A percentile compares a stretch with the other conserved stretches of the same genome.
Evolutionary conservation across 2,329 filamentous ascomycete species (phyloP).

Genomic region (Fusarium illudens): DNA sequence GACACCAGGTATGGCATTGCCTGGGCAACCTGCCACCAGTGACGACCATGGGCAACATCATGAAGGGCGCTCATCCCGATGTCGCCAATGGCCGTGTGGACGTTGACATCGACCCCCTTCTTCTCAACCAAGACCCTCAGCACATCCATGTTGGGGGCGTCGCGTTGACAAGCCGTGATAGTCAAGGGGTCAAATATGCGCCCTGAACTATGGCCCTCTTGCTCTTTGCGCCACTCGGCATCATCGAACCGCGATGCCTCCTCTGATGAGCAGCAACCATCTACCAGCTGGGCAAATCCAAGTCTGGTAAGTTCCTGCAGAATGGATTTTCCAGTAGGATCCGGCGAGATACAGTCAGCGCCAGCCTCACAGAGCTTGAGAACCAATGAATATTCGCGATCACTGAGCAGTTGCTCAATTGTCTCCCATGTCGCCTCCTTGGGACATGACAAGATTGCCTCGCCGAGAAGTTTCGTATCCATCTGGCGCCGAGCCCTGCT

Average conservation of each 20-base stretch:
- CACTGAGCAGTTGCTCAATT: conserved; percentile 2
- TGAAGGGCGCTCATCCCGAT: conserved; percentile 15
- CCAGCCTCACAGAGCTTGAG: conserved; percentile 9
- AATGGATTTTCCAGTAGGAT: not conserved
- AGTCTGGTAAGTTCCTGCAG: conserved; percentile 8
- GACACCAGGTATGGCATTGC: conserved; percentile 33
- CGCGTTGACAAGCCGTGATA: conserved; percentile 8
- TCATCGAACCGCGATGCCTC: conserved; percentile 9
- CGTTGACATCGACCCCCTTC: conserved; percentile 14
- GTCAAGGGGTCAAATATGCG: not conserved
- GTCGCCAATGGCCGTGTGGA: not conserved
- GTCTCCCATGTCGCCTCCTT: conserved; percentile 9
- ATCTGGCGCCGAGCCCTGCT: conserved; percentile 17
- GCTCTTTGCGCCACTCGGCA: not conserved
- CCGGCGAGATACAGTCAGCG: conserved; percentile 8
- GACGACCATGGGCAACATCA: not conserved
- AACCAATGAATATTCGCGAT: conserved; percentile 21
- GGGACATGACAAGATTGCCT: not conserved
- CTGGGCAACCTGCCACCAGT: conserved; percentile 30
- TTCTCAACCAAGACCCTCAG: conserved; percentile 28
- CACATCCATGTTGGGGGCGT: conserved; percentile 28
- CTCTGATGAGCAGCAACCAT: conserved; percentile 15
- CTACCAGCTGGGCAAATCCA: conserved; percentile 22
- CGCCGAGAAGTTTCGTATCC: conserved; percentile 8
- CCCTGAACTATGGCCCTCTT: not conserved